Base-by-base conservation (phyloP, 257 asterid genomes). In the Perilla frutescens region DNA sequence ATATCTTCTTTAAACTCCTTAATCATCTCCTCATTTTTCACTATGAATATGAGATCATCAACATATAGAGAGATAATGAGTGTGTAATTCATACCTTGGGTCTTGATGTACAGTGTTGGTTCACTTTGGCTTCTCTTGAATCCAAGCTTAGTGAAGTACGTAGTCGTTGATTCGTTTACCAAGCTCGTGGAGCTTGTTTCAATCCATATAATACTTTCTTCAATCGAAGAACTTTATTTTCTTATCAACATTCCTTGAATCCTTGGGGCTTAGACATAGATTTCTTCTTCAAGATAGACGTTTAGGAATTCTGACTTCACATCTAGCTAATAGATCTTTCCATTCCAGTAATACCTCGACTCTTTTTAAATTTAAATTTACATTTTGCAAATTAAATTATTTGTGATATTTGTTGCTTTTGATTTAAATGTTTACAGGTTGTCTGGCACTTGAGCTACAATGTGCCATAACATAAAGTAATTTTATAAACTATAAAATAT, bases 41-140 rank as follows among this genome's bases (percentile, higher is more conserved):
- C 0, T 57, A 7, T 57, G 4, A 26, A 8, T 9, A 57, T 57
- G 9, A 57, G 63, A 57, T 31, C 63, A 57, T 29, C 41, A 57
- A 57, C 41, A 31, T 29, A 57, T 55, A 55, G 12, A 55, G 61
- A 55, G 31, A 55, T 37, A 55, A 55, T 55, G 37, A 26, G 61
- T 55, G 0, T 55, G 12, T 55, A 0, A 1, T 55, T 26, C 13
- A 0, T 36, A 60, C 47, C 66, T 60, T 60, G 47, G 41, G 66
- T 60, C 66, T 60, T 60, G 66, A 60, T 36, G 29, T 60, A 60
- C 3, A 34, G 41, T 11, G 26, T 34, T n/a, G 56, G n/a, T 29
- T 50, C 56, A 60, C 14, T 39, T 4, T 60, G 2, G 10, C 65
- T 59, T 8, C 6, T 32, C 43, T 40, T 36, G 29, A 59, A 13